phyloP scores from a whole-genome alignment of 345 rosid species.

The Gossypium sturtianum region DNA sequence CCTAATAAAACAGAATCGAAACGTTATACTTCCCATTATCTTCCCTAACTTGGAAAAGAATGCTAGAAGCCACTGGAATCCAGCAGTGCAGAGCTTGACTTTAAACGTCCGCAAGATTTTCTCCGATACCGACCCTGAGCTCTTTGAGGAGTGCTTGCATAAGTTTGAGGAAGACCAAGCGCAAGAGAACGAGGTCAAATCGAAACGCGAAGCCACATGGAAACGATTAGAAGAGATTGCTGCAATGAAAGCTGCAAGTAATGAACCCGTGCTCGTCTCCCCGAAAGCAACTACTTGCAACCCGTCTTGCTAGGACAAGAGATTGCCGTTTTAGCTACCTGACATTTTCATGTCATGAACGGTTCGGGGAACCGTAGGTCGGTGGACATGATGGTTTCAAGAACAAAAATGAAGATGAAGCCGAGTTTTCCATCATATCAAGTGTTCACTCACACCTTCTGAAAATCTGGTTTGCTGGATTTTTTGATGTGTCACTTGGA shows the following conservation, averaged over 20 bases:
- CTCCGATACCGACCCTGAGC: conserved; percentile 63
- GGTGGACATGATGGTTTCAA: conserved; percentile 12
- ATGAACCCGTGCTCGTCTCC: conserved; percentile 43
- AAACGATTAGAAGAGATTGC: conserved; percentile 68
- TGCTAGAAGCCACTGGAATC: conserved; percentile 75
- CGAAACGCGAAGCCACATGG: conserved; percentile 54
- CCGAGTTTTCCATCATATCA: conserved; percentile 12
- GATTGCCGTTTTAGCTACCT: background rate
- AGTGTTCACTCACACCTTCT: conserved; percentile 8
- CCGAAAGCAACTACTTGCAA: conserved; percentile 21
- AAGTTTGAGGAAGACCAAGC: conserved; percentile 64
- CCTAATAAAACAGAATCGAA: conserved; percentile 67
- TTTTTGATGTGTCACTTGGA: conserved; percentile 8
- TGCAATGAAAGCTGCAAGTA: conserved; percentile 47
- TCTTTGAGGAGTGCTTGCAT: conserved; percentile 63
- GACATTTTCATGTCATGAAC: background rate
- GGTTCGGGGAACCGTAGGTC: conserved; percentile 5
- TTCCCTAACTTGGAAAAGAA: conserved; percentile 68
- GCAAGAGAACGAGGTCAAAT: conserved; percentile 39
- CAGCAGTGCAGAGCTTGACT: conserved; percentile 76
- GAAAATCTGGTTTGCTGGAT: background rate
- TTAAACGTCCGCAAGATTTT: conserved; percentile 71
- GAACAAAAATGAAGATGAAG: conserved; percentile 5
- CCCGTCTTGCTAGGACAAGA: conserved; percentile 30
- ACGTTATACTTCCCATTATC: conserved; percentile 68